These are phyloP conservation scores for Colletotrichum sp. DNA, from an alignment of 2,329 filamentous ascomycete species.

Conservation along the genomic window DNA sequence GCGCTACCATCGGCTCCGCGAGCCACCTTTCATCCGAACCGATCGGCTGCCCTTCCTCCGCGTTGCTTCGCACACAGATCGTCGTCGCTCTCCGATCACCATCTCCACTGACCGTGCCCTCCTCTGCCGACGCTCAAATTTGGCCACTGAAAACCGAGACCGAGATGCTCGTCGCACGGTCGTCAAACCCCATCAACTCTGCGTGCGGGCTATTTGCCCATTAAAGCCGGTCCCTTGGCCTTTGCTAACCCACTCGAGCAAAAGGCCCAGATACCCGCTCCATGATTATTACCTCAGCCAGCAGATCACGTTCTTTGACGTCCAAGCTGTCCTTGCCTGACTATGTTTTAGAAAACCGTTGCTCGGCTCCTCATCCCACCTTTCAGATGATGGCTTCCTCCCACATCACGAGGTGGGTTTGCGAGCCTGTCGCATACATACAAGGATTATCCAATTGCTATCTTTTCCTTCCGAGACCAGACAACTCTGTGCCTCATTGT, in stretches of 20 bases:
- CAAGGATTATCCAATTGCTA: background rate
- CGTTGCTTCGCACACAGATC: background rate
- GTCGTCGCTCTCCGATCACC: background rate
- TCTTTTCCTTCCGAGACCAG: background rate
- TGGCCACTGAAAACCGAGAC: background rate
- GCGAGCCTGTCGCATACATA: background rate
- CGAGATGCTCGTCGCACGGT: background rate
- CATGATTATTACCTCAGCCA: background rate
- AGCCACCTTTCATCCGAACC: constrained; percentile 9
- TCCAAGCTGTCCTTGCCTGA: background rate
- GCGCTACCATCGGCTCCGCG: background rate
- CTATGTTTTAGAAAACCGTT: constrained; percentile 11
- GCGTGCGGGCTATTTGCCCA: background rate
- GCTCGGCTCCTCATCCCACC: background rate
- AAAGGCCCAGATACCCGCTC: background rate
- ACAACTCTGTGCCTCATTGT: background rate
- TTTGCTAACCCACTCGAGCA: background rate
- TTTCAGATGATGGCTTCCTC: background rate
- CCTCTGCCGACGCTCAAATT: background rate
- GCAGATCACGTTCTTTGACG: background rate
- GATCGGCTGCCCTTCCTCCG: background rate
- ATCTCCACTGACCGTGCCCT: background rate
- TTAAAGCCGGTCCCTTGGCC: background rate
- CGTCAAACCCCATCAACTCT: background rate
- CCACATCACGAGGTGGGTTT: background rate